Evolutionary conservation across 1,284 basidiomycete genomes (phyloP), one percentile per base, ranked within the genome.

Genomic region (Cryptococcus amylolentus): DNA sequence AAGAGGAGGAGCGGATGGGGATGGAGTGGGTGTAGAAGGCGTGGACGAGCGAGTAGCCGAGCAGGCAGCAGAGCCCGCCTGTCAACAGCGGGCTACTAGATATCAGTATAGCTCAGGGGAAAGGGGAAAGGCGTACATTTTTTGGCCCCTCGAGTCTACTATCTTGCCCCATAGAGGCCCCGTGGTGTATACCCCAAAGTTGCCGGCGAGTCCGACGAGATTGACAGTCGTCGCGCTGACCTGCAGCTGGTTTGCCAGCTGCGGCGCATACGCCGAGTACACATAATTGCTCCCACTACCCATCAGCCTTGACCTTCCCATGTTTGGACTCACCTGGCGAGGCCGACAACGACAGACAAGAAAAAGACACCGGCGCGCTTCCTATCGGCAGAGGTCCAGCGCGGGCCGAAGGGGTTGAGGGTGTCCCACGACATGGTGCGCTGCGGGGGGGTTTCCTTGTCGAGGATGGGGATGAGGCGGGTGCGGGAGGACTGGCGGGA

Each of bases 211-310:
- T 35, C 84, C 88, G 27, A 91, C 81, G 43, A 89, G 73, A 65
- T 91, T 91, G 45, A 88, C 78, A 58, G 87, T 83, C 0, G 88
- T 91, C 51, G 89, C 87, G 0, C 84, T 82, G 18, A 91, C 81
- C 45, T 81, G 78, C n/a, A 91, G 80, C 40, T 84, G 82, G 14
- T 83, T 75, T 2, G 85, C 87, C 3, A 92, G 80, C 70, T 91
- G 89, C 0, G 89, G 89, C 0, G 86, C 85, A 70, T 91, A 92
- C 2, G 87, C 89, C 27, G 86, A 85, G 57, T 67, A 69, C 31
- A 60, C 67, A 52, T 61, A 61, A 47, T 61, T 61, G 42, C 59
- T 61, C 18, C 59, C 59, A 51, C 59, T 68, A 48, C 16, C n/a
- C 27, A 39, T 43, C 40, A 28, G 14, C 14, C 7, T 5, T 23